phyloP scores from a whole-genome alignment of 306 rosid genomes.

The Ammopiptanthus mongolicus region DNA sequence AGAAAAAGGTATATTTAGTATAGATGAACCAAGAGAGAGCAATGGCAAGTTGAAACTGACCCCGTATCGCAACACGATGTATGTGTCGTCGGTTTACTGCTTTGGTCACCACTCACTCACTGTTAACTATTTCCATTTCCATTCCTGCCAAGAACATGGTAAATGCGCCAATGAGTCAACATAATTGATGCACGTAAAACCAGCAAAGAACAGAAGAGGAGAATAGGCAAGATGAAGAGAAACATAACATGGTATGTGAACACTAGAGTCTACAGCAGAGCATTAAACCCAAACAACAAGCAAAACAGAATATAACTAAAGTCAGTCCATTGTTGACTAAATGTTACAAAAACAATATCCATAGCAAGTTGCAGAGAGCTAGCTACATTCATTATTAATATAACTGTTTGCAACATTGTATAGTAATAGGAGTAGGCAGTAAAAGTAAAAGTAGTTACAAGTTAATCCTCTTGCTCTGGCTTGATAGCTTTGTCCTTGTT shows the following conservation, averaged over 20 bases:
- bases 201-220: background rate
- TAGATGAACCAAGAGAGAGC: background rate
- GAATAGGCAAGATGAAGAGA: background rate
- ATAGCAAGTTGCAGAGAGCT: background rate
- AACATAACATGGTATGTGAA: background rate
- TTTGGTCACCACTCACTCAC: background rate
- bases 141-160: background rate
- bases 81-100: background rate
- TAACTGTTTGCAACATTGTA: background rate
- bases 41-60: conserved; percentile 9
- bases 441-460: conserved; percentile 11
- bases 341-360: background rate
- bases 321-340: background rate
- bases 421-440: background rate
- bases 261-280: background rate
- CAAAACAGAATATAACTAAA: no score
- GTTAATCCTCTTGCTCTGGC: conserved; percentile 32
- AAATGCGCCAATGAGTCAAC: background rate
- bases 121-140: background rate
- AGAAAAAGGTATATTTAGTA: background rate
- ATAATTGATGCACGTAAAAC: background rate
- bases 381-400: background rate
- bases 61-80: background rate
- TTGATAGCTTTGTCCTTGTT: conserved; percentile 26
- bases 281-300: background rate